phyloP scores from a whole-genome alignment of 768 basidiomycete species.

The Zangia roseola region DNA sequence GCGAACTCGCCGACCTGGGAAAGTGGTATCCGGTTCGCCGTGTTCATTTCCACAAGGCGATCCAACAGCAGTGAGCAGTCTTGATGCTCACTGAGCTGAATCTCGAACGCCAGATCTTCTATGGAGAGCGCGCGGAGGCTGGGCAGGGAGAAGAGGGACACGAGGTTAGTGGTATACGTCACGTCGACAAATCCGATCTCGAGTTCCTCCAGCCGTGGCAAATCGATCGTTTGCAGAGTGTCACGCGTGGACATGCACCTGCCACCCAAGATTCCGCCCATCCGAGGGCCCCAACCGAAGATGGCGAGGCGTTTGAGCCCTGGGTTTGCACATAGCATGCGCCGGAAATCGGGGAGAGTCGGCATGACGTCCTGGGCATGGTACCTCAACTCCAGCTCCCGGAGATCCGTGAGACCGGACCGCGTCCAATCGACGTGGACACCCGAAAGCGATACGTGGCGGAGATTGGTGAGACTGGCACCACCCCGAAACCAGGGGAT shows the following conservation, averaged over 20 bases:
- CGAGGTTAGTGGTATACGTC: conserved; percentile 36
- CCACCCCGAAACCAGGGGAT: conserved; percentile 44
- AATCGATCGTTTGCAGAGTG: conserved; percentile 17
- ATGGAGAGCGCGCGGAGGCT: conserved; percentile 37
- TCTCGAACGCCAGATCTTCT: conserved; percentile 45
- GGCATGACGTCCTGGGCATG: conserved; percentile 59
- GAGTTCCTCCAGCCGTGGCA: conserved; percentile 34
- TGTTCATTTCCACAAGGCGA: conserved; percentile 25
- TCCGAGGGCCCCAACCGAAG: conserved; percentile 52
- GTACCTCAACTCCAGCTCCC: conserved; percentile 51
- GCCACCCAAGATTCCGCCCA: conserved; percentile 11
- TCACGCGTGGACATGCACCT: background rate
- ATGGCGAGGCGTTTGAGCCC: conserved; percentile 44
- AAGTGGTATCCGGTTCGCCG: background rate
- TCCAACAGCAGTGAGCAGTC: conserved; percentile 40
- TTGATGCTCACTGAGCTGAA: conserved; percentile 33
- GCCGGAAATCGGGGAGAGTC: conserved; percentile 42
- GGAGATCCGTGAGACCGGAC: conserved; percentile 42
- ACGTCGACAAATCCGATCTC: conserved; percentile 46
- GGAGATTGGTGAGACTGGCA: conserved; percentile 31
- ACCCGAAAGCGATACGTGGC: conserved; percentile 47
- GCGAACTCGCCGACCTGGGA: conserved; percentile 7
- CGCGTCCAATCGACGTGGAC: conserved; percentile 57
- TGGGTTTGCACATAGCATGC: conserved; percentile 41
- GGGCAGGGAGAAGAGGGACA: conserved; percentile 41